These are phyloP conservation scores for Nitzschia sp. DNA, from an alignment of 108 stramenopile species.

Conservation along the genomic window DNA sequence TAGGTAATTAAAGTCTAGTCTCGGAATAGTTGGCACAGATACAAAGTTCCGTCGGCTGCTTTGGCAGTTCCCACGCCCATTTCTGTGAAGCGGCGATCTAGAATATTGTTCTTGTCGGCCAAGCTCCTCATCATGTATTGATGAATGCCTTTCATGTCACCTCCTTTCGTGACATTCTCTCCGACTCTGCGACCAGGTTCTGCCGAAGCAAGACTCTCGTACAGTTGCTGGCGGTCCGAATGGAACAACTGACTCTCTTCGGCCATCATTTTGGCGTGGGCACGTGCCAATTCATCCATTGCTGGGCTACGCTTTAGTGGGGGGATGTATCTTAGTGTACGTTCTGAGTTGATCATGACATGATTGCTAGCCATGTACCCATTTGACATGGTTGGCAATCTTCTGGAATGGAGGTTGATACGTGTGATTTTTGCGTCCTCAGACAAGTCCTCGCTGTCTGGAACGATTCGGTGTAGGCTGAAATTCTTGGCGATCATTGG, in stretches of 20 bases:
- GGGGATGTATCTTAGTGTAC: slow-evolving; percentile 18
- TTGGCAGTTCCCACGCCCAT: slow-evolving; percentile 47
- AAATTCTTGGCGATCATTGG: slow-evolving; percentile 15
- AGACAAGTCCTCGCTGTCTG: background rate
- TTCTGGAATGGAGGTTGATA: background rate
- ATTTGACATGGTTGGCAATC: slow-evolving; percentile 1
- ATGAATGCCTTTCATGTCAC: slow-evolving; percentile 23
- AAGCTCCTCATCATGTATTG: slow-evolving; percentile 23
- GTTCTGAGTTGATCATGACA: slow-evolving; percentile 42
- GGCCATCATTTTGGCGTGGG: slow-evolving; percentile 38
- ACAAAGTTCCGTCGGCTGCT: slow-evolving; percentile 28
- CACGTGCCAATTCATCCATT: slow-evolving; percentile 45
- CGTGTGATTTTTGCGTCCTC: slow-evolving; percentile 7
- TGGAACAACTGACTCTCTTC: slow-evolving; percentile 19
- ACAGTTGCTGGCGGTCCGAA: slow-evolving; percentile 15
- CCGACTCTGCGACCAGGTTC: slow-evolving; percentile 16
- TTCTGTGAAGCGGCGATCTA: slow-evolving; percentile 34
- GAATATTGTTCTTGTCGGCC: slow-evolving; percentile 42
- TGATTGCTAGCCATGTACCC: slow-evolving; percentile 32
- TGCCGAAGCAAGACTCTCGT: background rate
- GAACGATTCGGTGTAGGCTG: slow-evolving; percentile 5
- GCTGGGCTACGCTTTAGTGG: slow-evolving; percentile 28
- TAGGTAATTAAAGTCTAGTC: slow-evolving; percentile 12
- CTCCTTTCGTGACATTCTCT: slow-evolving; percentile 36
- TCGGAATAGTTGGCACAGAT: slow-evolving; percentile 44